Base-by-base conservation (phyloP, 1,284 basidiomycete species). In the Cutaneotrichosporon sp. region DNA sequence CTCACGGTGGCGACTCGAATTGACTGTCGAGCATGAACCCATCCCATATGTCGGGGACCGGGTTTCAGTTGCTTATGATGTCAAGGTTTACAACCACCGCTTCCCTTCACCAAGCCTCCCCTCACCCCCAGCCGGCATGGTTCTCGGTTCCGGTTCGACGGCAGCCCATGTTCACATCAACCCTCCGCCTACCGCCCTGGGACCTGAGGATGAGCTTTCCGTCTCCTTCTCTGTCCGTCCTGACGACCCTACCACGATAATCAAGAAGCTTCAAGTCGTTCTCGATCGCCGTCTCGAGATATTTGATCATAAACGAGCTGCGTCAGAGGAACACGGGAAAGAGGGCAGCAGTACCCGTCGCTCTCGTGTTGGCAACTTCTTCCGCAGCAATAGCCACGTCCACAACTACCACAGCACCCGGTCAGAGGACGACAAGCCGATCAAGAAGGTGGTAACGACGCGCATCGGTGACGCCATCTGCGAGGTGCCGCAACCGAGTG, bases 1-100 rank as follows among this genome's bases (percentile, higher is more conserved):
- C 35, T 56, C 62, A 3, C 61, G 59, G 11, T 72, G 70, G 70
- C 57, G 60, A 11, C 47, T 72, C n/a, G 66, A 70, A 34, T 51
- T 63, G 11, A 49, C 60, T 14, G 52, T 72, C 45, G 63, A 71
- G 19, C 68, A 71, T 55, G 57, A 61, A 37, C 68, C 68, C 16
- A 70, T 72, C 25, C 60, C 61, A 2, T 61, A 61, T 31, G 67
- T 70, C 32, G 69, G 70, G 4, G 49, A 60, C 22, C 49, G 63
- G 4, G 57, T 67, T 10, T 49, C 59, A 11, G 64, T 62, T 17
- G 51, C 60, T 3, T 72, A 59, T 54, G 43, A 48, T 4, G 50
- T 72, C 41, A 51, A 65, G 35, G 34, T 72, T 8, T 50, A 58
- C 20, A 60, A 65, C 47, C 62, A 72, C 46, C 52, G 58, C 33